A percentile compares a stretch with the other conserved stretches of the same genome.
These are phyloP conservation scores for Trichocomaceae sp. DNA, from an alignment of 2,329 filamentous ascomycete species.

Conservation along the genomic window DNA sequence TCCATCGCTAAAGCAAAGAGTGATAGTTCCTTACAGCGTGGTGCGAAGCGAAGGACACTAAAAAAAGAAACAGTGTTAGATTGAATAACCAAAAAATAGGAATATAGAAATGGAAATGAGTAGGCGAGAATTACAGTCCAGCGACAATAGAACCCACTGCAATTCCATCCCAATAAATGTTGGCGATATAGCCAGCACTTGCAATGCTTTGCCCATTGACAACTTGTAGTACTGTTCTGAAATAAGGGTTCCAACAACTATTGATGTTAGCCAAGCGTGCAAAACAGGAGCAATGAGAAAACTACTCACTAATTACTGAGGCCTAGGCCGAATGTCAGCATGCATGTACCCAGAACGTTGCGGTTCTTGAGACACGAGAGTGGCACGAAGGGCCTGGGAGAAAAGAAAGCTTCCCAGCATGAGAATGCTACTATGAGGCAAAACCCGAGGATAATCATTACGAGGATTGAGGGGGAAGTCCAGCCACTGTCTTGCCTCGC, in stretches of 20 bases:
- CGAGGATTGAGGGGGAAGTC: not conserved
- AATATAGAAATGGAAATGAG: not conserved
- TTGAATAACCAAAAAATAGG: too few relatives aligned
- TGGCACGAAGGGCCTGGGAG: not conserved
- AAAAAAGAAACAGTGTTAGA: too few relatives aligned
- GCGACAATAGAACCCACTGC: not conserved
- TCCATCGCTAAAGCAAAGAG: not conserved
- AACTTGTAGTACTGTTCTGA: not conserved
- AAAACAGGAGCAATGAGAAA: not conserved
- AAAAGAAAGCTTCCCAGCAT: not conserved
- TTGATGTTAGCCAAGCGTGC: not conserved
- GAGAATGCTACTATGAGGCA: not conserved
- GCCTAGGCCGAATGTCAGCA: not conserved
- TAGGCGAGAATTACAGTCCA: not conserved
- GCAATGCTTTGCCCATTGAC: not conserved
- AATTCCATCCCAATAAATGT: not conserved
- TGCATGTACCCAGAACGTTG: not conserved
- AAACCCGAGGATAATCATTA: not conserved
- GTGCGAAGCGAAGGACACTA: not conserved
- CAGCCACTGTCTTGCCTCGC: not conserved
- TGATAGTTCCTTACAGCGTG: not conserved
- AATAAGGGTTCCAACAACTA: not conserved
- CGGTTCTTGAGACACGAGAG: not conserved
- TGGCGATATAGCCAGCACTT: not conserved
- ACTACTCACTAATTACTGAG: not conserved